These are phyloP conservation scores for Lepiota brunneoincarnata DNA, from an alignment of 768 basidiomycete genomes.

Conservation along the genomic window DNA sequence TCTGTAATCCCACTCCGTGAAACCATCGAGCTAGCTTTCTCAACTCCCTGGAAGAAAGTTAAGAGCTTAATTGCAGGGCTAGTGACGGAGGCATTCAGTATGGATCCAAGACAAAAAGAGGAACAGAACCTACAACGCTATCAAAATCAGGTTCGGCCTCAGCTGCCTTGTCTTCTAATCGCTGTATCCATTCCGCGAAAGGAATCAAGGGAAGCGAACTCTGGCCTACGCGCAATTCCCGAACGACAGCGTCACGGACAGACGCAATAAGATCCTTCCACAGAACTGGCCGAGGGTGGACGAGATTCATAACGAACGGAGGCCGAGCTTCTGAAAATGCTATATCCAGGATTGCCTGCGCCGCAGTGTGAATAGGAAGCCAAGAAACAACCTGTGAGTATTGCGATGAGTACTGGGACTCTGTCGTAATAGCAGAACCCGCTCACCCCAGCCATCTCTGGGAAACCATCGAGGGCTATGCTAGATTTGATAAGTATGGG, in stretches of 20 bases:
- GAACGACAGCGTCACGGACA: slow-evolving; percentile 8
- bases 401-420: not conserved
- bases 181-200: not conserved
- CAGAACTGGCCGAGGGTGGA: slow-evolving; percentile 31
- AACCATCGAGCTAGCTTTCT: too few species aligned
- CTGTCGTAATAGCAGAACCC: not conserved
- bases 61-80: too few species aligned
- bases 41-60: too few species aligned
- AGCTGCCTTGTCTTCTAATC: not conserved
- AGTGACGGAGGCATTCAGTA: too few species aligned
- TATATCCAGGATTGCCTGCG: slow-evolving; percentile 28
- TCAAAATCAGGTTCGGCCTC: not conserved
- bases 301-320: slow-evolving; percentile 27
- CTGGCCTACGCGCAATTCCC: not conserved
- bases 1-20: too few species aligned
- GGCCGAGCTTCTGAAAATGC: slow-evolving; percentile 18
- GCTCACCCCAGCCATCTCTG: slow-evolving; percentile 25
- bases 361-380: slow-evolving; percentile 28
- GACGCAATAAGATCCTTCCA: slow-evolving; percentile 24
- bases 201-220: not conserved
- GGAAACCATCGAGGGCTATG: slow-evolving; percentile 24
- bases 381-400: slow-evolving; percentile 29
- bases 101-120: too few species aligned
- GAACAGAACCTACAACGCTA: too few species aligned
- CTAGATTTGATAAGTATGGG: slow-evolving; percentile 37